Base-by-base conservation (phyloP, 495 filamentous ascomycete species). In the Usnea hakonensis region DNA sequence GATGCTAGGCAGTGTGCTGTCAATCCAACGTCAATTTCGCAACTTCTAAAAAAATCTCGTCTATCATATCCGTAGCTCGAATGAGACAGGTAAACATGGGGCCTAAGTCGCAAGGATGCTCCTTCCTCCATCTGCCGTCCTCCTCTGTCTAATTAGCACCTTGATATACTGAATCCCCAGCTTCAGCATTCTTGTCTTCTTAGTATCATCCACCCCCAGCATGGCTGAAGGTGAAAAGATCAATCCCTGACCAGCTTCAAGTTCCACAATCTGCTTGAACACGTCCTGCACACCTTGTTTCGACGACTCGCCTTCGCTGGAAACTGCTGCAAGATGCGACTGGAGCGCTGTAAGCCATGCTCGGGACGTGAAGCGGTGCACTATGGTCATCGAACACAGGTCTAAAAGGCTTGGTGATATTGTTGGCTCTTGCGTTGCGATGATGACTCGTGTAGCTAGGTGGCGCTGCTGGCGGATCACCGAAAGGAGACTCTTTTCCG, bases 371-470 rank as follows among this genome's bases (percentile, higher is more conserved):
- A 92, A 92, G 17, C 86, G 78, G 69, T 94, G 90, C 0, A 92
- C 82, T 60, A 93, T 80, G 0, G 86, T 89, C 23, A 87, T 75
- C n/a, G 81, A 86, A 70, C 83, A 90, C 9, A 93, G 78, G 62
- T 87, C 87, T 0, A 93, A 75, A 3, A 93, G 79, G 30, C 74
- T 72, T 0, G 83, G 81, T 0, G 86, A 87, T 44, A 93, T 83
- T 0, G 88, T 91, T 0, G 90, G 90, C 64, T 93, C 90, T 67
- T 94, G 88, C 0, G 90, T 93, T 0, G 89, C 83, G 36, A 92
- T 85, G 41, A 93, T 61, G 17, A 91, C 75, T 1, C 88, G 79
- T 0, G 81, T 76, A 5, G 77, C 88, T 0, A 85, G 70, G 68
- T 92, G 89, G 11, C 89, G 85, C 67, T 92, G 87, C 46, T 83